phyloP scores from a whole-genome alignment of 257 asterid species.

The Ilex aquifolium region DNA sequence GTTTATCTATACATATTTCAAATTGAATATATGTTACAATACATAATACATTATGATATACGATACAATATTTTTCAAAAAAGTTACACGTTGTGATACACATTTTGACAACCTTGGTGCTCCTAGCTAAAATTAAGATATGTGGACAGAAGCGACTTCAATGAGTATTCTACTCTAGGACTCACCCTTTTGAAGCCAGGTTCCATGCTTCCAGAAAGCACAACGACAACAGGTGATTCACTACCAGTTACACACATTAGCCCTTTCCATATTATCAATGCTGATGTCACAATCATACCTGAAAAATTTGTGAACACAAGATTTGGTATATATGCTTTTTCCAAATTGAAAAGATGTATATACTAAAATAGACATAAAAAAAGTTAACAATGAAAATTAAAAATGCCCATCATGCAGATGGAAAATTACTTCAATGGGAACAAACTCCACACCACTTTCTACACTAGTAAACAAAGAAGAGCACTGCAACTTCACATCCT shows the following conservation, averaged over 20 bases:
- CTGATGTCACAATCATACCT: conserved; percentile 98
- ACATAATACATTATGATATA: too few species aligned
- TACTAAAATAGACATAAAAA: not conserved
- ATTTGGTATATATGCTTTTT: not conserved
- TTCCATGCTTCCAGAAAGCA: conserved; percentile 99
- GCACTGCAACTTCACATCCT: too few species aligned
- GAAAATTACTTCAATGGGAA: not conserved
- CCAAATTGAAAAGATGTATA: not conserved
- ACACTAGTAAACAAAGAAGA: too few species aligned
- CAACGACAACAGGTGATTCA: conserved; percentile 98
- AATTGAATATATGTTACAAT: too few species aligned
- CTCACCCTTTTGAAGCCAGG: conserved; percentile 98
- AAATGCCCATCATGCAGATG: not conserved
- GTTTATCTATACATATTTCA: too few species aligned
- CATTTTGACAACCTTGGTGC: not conserved
- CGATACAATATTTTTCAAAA: too few species aligned
- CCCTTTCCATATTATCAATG: conserved; percentile 97
- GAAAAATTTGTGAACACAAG: conserved; percentile 4
- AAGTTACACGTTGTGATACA: not conserved
- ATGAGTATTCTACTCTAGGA: not conserved
- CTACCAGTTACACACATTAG: conserved; percentile 94
- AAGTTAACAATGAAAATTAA: not conserved
- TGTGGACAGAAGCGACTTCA: not conserved
- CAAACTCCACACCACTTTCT: too few species aligned
- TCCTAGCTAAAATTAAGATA: not conserved